Conservation (phyloP, 352 stramenopile genomes). For the Globisporangium apiculatum region DNA sequence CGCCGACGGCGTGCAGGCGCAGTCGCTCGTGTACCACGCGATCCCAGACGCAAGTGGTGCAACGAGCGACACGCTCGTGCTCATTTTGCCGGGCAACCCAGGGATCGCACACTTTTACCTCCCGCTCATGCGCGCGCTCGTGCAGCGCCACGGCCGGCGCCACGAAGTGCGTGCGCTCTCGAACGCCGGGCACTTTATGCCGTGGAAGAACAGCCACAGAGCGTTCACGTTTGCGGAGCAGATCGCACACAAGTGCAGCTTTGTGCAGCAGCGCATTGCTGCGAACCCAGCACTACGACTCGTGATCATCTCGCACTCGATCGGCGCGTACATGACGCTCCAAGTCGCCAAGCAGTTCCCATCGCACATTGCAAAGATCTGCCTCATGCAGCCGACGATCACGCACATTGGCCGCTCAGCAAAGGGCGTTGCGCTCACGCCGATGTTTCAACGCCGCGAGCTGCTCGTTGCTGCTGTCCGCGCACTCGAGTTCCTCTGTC, state of each 20-base stretch:
- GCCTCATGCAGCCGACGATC: constrained; percentile 68
- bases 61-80: constrained; percentile 35
- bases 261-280: constrained; percentile 30
- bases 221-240: constrained; percentile 53
- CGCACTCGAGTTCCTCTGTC: constrained; percentile 34
- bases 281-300: constrained; percentile 38
- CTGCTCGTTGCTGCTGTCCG: constrained; percentile 27
- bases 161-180: constrained; percentile 56
- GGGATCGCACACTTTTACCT: constrained; percentile 60
- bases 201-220: constrained; percentile 47
- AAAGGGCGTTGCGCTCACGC: constrained; percentile 39
- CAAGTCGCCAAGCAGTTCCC: constrained; percentile 48
- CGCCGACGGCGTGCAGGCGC: constrained; percentile 25
- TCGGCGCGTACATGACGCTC: constrained; percentile 48
- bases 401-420: constrained; percentile 45
- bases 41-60: constrained; percentile 7
- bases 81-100: constrained; percentile 62
- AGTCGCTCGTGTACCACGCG: constrained; percentile 46
- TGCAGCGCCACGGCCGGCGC: constrained; percentile 19
- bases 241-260: constrained; percentile 45
- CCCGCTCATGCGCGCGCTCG: constrained; percentile 53
- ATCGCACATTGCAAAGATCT: constrained; percentile 43
- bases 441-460: constrained; percentile 36
- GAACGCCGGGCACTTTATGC: constrained; percentile 58
- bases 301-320: constrained; percentile 62